phyloP scores from a whole-genome alignment of 192 early-diverging fungal genomes.

The Coemansia sp. region DNA sequence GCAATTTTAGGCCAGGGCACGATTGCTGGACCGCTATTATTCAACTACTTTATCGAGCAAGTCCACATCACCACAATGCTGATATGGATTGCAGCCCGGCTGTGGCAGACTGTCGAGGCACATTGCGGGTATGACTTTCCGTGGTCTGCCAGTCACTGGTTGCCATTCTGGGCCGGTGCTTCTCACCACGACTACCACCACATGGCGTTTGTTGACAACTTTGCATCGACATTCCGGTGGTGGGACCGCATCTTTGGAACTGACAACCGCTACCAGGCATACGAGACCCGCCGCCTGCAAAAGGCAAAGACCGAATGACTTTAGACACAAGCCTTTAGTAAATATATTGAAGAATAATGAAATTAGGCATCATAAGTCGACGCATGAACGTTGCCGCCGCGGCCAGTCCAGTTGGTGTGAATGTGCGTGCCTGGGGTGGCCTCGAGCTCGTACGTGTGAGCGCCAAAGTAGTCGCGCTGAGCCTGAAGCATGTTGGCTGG shows the following conservation, averaged over 20 bases:
- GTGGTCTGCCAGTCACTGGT: constrained; percentile 78
- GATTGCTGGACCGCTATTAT: constrained; percentile 57
- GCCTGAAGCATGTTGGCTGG: constrained; percentile 98
- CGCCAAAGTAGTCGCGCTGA: constrained; percentile 98
- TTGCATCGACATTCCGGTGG: constrained; percentile 79
- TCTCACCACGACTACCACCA: constrained; percentile 79
- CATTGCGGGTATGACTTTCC: constrained; percentile 80
- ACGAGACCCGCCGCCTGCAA: constrained; percentile 35
- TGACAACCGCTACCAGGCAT: constrained; percentile 67
- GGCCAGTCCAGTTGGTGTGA: constrained; percentile 99
- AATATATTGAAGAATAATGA: background rate
- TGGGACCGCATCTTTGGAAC: constrained; percentile 89
- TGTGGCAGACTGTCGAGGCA: constrained; percentile 63
- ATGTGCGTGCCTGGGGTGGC: constrained; percentile 68
- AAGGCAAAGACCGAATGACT: constrained; percentile 25
- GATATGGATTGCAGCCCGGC: constrained; percentile 66
- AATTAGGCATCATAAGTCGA: constrained; percentile 67
- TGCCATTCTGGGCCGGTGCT: constrained; percentile 84
- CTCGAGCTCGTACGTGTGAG: constrained; percentile 91
- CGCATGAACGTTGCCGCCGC: constrained; percentile 76
- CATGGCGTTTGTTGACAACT: constrained; percentile 60
- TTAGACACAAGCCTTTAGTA: background rate
- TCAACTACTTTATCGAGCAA: constrained; percentile 55
- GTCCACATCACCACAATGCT: constrained; percentile 68
- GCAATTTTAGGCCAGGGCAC: constrained; percentile 65